Conservation (phyloP, 148 eudicot species). For the Cornus controversa region DNA sequence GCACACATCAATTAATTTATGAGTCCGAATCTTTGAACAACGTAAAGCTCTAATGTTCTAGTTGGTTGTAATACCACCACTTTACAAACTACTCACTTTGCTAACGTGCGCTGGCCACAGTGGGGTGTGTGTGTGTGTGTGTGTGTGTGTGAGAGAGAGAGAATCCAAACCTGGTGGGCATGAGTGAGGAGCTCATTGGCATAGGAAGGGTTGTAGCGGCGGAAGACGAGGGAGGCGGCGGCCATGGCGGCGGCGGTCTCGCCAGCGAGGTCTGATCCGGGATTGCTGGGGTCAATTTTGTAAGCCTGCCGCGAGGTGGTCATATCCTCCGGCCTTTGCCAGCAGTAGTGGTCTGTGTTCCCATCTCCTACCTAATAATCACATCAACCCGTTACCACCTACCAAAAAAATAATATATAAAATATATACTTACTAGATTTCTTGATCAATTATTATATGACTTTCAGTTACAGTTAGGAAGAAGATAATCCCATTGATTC, state of each 20-base stretch:
- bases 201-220: conserved; percentile 58
- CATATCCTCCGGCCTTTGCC: conserved; percentile 99
- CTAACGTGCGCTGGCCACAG: neutral
- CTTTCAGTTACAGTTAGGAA: neutral
- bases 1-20: too few relatives aligned
- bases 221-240: conserved; percentile 79
- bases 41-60: too few relatives aligned
- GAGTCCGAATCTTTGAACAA: too few relatives aligned
- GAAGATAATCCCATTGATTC: conserved; percentile 1
- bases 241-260: conserved; percentile 98
- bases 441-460: neutral
- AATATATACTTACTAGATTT: neutral
- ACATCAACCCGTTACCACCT: neutral
- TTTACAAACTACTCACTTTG: too few relatives aligned
- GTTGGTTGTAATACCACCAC: too few relatives aligned
- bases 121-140: neutral
- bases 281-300: conserved; percentile 69
- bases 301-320: conserved; percentile 84
- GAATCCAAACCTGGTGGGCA: conserved; percentile 65
- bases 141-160: neutral
- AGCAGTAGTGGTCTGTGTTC: conserved; percentile 88
- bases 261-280: conserved; percentile 95
- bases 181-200: conserved; percentile 70
- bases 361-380: conserved; percentile 88
- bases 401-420: neutral